phyloP scores from a whole-genome alignment of 2,329 filamentous ascomycete species.

The Fusarium compactum region DNA sequence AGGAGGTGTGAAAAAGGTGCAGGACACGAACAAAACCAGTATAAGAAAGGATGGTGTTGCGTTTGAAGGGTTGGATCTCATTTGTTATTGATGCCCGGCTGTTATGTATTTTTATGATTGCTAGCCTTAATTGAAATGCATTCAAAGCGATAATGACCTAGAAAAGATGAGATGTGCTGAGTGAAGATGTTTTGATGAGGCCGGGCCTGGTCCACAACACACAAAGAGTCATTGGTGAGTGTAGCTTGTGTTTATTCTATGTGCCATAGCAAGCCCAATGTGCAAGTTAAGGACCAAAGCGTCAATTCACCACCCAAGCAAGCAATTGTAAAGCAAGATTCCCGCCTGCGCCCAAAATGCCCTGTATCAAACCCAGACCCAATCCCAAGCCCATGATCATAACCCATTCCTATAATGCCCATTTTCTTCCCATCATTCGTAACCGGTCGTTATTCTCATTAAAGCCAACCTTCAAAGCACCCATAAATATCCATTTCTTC shows the following conservation, averaged over 20 bases:
- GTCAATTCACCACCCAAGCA: background rate
- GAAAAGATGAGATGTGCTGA: too few species aligned
- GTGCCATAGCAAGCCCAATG: too few species aligned
- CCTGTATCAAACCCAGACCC: background rate
- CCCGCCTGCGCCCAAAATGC: background rate
- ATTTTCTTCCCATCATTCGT: background rate
- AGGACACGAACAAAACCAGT: constrained; percentile 29
- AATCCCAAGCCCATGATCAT: background rate
- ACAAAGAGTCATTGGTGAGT: background rate
- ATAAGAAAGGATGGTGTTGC: constrained; percentile 19
- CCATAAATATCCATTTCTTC: background rate
- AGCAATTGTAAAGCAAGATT: constrained; percentile 1
- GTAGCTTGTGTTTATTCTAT: background rate
- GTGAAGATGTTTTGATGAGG: too few species aligned
- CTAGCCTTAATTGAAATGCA: constrained; percentile 27
- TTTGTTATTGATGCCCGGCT: constrained; percentile 26
- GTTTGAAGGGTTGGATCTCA: constrained; percentile 43
- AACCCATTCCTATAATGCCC: constrained; percentile 5
- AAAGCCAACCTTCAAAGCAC: background rate
- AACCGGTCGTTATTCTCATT: background rate
- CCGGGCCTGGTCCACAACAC: background rate
- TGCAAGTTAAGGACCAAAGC: background rate
- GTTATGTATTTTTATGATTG: constrained; percentile 40
- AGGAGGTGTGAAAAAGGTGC: constrained; percentile 20
- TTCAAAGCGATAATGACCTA: constrained; percentile 9